Evolutionary conservation across 441 rosid genomes (phyloP).

Genomic region (Syzygium syzygioides): DNA sequence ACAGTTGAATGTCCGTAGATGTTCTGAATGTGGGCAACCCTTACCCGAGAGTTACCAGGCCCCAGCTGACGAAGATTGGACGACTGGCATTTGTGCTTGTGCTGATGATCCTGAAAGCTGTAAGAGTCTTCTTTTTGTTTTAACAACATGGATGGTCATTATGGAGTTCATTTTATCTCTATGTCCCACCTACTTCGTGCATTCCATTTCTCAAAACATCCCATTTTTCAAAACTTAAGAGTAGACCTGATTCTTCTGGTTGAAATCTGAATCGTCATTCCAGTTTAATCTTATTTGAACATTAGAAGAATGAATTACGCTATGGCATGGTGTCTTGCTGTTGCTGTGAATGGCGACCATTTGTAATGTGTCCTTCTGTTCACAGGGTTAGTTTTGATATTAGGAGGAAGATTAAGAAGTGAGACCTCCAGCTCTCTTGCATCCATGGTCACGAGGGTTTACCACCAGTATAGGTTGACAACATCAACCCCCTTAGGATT

Average conservation of each 20-base stretch:
- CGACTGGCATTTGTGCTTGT: constrained; percentile 70
- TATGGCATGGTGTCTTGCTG: not conserved
- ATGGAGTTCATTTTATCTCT: not conserved
- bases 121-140: constrained; percentile 11
- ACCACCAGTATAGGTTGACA: not conserved
- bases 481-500: not conserved
- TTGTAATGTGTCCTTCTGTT: not conserved
- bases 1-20: constrained; percentile 52
- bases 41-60: constrained; percentile 80
- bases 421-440: not conserved
- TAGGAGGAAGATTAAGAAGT: not conserved
- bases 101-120: constrained; percentile 65
- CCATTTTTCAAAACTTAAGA: not conserved
- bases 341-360: not conserved
- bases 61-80: constrained; percentile 90
- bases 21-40: constrained; percentile 75
- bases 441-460: not conserved
- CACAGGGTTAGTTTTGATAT: not conserved
- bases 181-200: not conserved
- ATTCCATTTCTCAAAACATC: not conserved
- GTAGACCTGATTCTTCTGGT: not conserved
- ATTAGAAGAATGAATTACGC: not conserved
- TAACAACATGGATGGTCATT: not conserved
- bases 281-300: not conserved
- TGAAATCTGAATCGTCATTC: not conserved